phyloP scores from a whole-genome alignment of 148 eudicot genomes.

The Vaccinium vitisidaea region DNA sequence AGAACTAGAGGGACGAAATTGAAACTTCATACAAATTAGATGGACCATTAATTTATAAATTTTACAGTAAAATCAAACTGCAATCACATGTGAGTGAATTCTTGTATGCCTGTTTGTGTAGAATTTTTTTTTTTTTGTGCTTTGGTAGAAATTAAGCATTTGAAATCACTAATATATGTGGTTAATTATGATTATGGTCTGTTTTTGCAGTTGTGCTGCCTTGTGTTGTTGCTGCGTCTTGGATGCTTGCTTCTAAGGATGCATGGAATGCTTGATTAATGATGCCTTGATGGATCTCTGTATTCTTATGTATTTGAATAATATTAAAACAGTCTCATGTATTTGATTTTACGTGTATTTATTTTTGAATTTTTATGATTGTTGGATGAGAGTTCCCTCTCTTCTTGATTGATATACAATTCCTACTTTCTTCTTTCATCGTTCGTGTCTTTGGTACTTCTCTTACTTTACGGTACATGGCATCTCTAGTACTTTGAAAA shows the following conservation, averaged over 20 bases:
- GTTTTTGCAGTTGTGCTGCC: conserved; percentile 17
- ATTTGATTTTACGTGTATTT: not conserved
- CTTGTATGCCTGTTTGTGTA: no score
- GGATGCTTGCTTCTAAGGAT: conserved; percentile 2
- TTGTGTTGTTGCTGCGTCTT: conserved; percentile 11
- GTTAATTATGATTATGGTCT: not conserved
- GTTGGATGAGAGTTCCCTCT: not conserved
- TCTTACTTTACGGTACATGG: not conserved
- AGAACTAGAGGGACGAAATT: no score
- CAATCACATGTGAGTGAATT: no score
- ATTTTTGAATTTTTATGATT: not conserved
- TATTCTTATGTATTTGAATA: not conserved
- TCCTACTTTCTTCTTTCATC: not conserved
- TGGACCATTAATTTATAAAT: no score
- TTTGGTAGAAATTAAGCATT: no score
- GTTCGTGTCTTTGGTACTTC: not conserved
- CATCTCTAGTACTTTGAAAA: not conserved
- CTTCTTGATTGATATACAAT: not conserved
- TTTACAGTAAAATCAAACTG: no score
- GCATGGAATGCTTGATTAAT: not conserved
- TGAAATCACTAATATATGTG: not conserved
- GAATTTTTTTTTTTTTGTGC: no score
- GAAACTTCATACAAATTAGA: no score
- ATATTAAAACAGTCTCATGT: not conserved
- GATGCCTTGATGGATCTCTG: not conserved